Percentiles rank a stretch among this genome's conserved stretches.
phyloP scores from a whole-genome alignment of 768 basidiomycete genomes.

The Crassisporium funariophilum region DNA sequence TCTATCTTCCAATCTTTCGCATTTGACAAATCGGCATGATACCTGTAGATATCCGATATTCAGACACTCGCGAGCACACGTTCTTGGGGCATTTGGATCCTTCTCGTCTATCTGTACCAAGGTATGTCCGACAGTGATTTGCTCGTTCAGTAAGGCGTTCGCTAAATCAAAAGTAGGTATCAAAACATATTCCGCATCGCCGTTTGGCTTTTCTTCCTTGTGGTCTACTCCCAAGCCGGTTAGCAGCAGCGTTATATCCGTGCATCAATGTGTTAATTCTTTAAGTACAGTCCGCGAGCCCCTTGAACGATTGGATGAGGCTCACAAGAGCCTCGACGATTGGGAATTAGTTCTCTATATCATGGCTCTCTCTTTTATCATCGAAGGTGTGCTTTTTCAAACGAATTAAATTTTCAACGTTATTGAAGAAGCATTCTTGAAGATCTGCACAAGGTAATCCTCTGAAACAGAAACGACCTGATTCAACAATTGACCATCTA shows the following conservation, averaged over 20 bases:
- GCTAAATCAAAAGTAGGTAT: constrained; percentile 49
- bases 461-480: too few relatives aligned
- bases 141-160: not conserved
- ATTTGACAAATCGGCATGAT: not conserved
- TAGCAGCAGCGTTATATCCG: constrained; percentile 14
- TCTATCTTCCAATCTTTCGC: not conserved
- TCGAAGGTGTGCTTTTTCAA: constrained; percentile 63
- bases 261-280: constrained; percentile 3
- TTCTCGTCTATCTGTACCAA: constrained; percentile 77
- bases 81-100: constrained; percentile 79
- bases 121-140: constrained; percentile 37
- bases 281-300: constrained; percentile 67
- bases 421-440: not conserved
- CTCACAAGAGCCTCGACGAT: constrained; percentile 57
- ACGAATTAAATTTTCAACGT: not conserved
- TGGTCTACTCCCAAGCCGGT: constrained; percentile 86
- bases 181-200: constrained; percentile 82
- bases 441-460: constrained; percentile 59
- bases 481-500: not conserved
- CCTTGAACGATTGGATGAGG: constrained; percentile 65
- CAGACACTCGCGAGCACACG: constrained; percentile 48
- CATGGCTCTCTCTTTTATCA: constrained; percentile 72
- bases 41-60: constrained; percentile 65
- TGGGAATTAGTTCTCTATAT: constrained; percentile 85
- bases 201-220: constrained; percentile 78